Base-by-base conservation (phyloP, 2,329 filamentous ascomycete species). In the Penicillium expansum region DNA sequence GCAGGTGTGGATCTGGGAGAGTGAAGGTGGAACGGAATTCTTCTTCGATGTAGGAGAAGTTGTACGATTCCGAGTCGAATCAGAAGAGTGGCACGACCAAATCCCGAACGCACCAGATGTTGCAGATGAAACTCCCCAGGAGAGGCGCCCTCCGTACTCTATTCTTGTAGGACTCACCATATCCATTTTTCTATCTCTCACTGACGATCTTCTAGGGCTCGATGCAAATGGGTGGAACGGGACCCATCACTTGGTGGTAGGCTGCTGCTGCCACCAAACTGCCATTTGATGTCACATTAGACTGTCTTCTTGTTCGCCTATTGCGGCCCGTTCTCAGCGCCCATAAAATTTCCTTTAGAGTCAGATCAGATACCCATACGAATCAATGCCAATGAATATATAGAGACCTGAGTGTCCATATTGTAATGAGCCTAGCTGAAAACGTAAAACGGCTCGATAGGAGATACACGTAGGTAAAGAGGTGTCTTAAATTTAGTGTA, bases 21-120 rank as follows among this genome's bases (percentile, higher is more conserved):
- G 86, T 10, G 89, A 83, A 27, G 82, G 91, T 16, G 87, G 84
- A 30, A 82, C 86, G 16, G 82, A 86, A 29, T 85, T 96, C 64
- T 96, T 89, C 72, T 96, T 94, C 74, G 94, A 99, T 74, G 88
- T 87, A 67, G 88, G 93, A 69, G 94, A 97, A 77, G 86, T 89
- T 67, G 92, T 96, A 29, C 85, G 93, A 39, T 89, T 97, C 67
- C 84, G 91, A 22, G 87, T 97, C 39, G 86, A 95, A 65, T 84
- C 88, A 49, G 94, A 99, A 76, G 85, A 90, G 63, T 99, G 94
- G 92, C 85, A 91, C 59, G 93, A 97, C 71, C 89, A 96, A 73
- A 87, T 89, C 41, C 88, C 93, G 0, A 82, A 84, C 56, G 86
- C 87, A 50, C 84, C 88, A 35, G 83, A 88, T 61, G 80, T 84